phyloP scores from a whole-genome alignment of 2,329 filamentous ascomycete genomes.

The Colletotrichum phormii region DNA sequence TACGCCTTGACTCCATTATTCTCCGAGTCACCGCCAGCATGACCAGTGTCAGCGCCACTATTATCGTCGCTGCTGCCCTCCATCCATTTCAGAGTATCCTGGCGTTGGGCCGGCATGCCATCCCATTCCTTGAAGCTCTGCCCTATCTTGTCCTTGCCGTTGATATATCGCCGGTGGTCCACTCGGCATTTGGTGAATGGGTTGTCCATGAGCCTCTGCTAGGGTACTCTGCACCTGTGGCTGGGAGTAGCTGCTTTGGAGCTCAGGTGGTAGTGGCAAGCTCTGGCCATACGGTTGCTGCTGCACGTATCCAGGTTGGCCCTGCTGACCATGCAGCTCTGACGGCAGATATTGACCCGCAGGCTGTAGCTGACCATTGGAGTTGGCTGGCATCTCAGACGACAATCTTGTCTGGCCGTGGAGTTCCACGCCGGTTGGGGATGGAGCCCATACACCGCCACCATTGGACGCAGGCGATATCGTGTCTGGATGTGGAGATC shows the following conservation, averaged over 20 bases:
- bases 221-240: background rate
- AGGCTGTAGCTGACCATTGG: conserved; percentile 38
- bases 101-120: conserved; percentile 52
- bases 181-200: conserved; percentile 16
- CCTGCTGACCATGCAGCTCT: conserved; percentile 40
- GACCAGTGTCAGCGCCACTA: too few relatives aligned
- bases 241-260: conserved; percentile 18
- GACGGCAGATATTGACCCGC: conserved; percentile 37
- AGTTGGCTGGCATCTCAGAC: conserved; percentile 39
- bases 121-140: conserved; percentile 37
- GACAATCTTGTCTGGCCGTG: conserved; percentile 39
- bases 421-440: conserved; percentile 42
- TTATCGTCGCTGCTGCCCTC: background rate
- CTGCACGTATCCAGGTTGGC: conserved; percentile 30
- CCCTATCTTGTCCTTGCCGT: conserved; percentile 30
- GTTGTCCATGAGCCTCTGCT: conserved; percentile 22
- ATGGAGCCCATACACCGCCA: conserved; percentile 38
- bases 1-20: background rate
- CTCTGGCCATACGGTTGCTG: conserved; percentile 33
- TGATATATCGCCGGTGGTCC: conserved; percentile 33
- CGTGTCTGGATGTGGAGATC: conserved; percentile 38
- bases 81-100: conserved; percentile 43
- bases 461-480: conserved; percentile 43
- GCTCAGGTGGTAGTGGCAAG: conserved; percentile 32
- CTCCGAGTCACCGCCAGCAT: too few relatives aligned